Conservation (phyloP, 495 filamentous ascomycete genomes). For the Umbilicaria muhlenbergii region DNA sequence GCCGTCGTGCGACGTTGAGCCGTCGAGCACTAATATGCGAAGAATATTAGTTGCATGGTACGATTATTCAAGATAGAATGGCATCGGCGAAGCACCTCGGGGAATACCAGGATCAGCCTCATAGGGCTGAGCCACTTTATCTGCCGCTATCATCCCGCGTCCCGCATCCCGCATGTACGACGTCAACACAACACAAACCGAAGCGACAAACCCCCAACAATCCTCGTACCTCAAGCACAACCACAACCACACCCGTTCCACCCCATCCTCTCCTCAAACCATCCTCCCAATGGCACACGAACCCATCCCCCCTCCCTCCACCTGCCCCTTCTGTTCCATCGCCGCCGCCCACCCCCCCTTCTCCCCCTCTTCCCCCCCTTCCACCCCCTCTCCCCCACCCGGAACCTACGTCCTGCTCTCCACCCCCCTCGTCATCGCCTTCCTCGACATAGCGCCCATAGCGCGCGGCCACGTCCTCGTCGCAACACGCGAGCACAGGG, state of each 20-base stretch:
- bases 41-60: no score
- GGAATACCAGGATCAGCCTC: no score
- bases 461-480: conserved; percentile 65
- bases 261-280: neutral
- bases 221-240: no score
- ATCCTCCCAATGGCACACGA: conserved; percentile 4
- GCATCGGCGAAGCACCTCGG: no score
- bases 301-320: conserved; percentile 13
- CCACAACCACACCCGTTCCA: neutral
- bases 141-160: no score
- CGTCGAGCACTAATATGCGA: no score
- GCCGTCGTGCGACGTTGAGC: no score
- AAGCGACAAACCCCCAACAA: no score
- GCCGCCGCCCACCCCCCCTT: conserved; percentile 19
- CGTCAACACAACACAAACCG: no score
- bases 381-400: conserved; percentile 19
- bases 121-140: no score
- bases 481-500: conserved; percentile 51
- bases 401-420: conserved; percentile 53
- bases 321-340: conserved; percentile 57
- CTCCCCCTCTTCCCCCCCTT: conserved; percentile 9
- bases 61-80: no score
- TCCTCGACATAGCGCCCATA: conserved; percentile 83
- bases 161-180: no score
- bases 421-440: conserved; percentile 57